Conservation (phyloP, 805 yeast species). For the Myxozyma neotropica region DNA sequence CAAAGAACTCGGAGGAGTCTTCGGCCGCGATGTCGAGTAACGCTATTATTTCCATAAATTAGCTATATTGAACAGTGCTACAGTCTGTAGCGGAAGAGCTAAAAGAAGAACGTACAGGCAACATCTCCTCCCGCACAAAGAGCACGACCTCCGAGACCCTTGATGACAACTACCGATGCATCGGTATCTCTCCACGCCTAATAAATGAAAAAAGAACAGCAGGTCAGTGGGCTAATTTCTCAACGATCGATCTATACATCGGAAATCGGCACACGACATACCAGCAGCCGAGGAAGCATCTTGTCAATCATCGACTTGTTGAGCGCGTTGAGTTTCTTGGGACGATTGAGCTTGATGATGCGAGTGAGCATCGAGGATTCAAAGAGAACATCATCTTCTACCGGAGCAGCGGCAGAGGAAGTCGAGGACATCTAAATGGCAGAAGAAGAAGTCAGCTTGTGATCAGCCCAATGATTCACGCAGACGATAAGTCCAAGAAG, state of each 20-base stretch:
- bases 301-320: slow-evolving; percentile 72
- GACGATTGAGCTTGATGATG: slow-evolving; percentile 74
- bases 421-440: slow-evolving; percentile 13
- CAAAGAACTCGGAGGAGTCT: slow-evolving; percentile 61
- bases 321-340: slow-evolving; percentile 81
- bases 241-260: too few species aligned
- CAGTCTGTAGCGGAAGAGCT: background rate
- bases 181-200: slow-evolving; percentile 51
- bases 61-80: background rate
- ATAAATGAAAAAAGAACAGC: background rate
- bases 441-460: background rate
- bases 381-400: slow-evolving; percentile 61
- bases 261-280: too few species aligned
- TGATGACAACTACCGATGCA: slow-evolving; percentile 65
- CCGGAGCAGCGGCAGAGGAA: slow-evolving; percentile 6
- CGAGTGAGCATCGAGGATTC: slow-evolving; percentile 65
- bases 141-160: slow-evolving; percentile 63
- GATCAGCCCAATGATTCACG: too few species aligned
- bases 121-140: slow-evolving; percentile 98
- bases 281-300: slow-evolving; percentile 64
- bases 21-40: slow-evolving; percentile 56
- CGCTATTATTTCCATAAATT: slow-evolving; percentile 39
- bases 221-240: too few species aligned
- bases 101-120: slow-evolving; percentile 36
- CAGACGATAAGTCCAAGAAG: too few species aligned